A percentile compares a stretch with the other conserved stretches of the same genome.
phyloP scores from a whole-genome alignment of 805 yeast genomes.

The Saturnispora serradocipensis region DNA sequence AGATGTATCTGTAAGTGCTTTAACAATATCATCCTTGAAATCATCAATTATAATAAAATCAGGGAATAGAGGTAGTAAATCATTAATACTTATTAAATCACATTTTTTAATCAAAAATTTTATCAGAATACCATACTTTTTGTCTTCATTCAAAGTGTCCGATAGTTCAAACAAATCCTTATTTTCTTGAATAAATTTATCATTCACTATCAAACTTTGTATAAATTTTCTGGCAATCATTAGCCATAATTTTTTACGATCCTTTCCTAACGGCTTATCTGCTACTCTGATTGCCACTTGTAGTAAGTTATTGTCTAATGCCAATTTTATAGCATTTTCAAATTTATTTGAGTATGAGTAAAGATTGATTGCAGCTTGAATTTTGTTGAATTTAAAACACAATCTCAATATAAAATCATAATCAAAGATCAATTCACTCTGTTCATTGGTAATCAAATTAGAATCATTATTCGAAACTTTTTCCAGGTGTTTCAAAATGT shows the following conservation, averaged over 20 bases:
- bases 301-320: slow-evolving; percentile 50
- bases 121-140: slow-evolving; percentile 20
- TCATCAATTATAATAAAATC: slow-evolving; percentile 74
- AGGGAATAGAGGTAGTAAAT: slow-evolving; percentile 76
- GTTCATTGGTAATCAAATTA: slow-evolving; percentile 9
- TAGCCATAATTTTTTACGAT: slow-evolving; percentile 68
- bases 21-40: slow-evolving; percentile 74
- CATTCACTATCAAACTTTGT: slow-evolving; percentile 24
- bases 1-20: slow-evolving; percentile 69
- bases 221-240: slow-evolving; percentile 48
- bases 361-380: slow-evolving; percentile 63
- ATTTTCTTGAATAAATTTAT: slow-evolving; percentile 20
- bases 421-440: slow-evolving; percentile 42
- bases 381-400: slow-evolving; percentile 50
- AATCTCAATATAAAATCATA: slow-evolving; percentile 66
- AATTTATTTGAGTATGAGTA: slow-evolving; percentile 57
- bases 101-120: slow-evolving; percentile 35
- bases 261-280: slow-evolving; percentile 35
- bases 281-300: slow-evolving; percentile 53
- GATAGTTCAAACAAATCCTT: slow-evolving; percentile 10
- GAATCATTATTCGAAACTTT: slow-evolving; percentile 14
- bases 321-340: slow-evolving; percentile 75
- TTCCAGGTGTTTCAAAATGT: slow-evolving; percentile 43
- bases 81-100: slow-evolving; percentile 59
- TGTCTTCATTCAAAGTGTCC: slow-evolving; percentile 3